Evolutionary conservation across 1,139 yeast species (phyloP), one percentile per base, ranked within the genome.

Genomic region (Meyerozyma carpophila): DNA sequence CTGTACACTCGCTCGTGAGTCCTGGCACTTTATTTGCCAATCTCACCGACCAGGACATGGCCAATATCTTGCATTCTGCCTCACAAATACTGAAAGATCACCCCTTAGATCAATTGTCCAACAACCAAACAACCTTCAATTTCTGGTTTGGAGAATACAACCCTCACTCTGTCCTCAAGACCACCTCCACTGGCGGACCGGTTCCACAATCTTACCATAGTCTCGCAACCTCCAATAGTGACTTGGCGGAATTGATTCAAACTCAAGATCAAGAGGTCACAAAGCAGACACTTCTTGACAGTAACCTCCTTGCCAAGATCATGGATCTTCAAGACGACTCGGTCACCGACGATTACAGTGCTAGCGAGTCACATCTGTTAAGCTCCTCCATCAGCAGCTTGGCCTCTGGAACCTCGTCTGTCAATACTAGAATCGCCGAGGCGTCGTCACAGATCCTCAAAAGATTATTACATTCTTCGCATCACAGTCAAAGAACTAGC

Each of bases 1-100:
- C 65, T 4, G 61, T 77, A 11, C 82, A 78, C 54, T 58, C 65
- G n/a, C 48, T 63, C 21, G 45, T 72, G 7, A 68, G 75, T 5
- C 73, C 77, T 0, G 44, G 58, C 10, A 54, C 47, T 37, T 54
- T 73, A 26, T 64, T 70, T 47, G 57, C 59, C 5, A 53, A 55
- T 10, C 53, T 63, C 28, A 51, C 53, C 43, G 78, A 65, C 47
- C 52, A 43, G 16, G 72, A 67, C 36, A 50, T 77, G 32, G 59
- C 58, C 28, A 59, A 59, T 37, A 68, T 77, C n/a, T 51, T 77
- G 32, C 61, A 62, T 43, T 47, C 56, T 31, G 62, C 82, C 1
- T 54, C 59, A 18, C 41, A 43, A 3, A 58, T 71, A 38, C 57
- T 66, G 41, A 61, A 62, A 16, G 48, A 50, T 2, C 61, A 52